Conservation (phyloP, 352 stramenopile species). For the Phytophthora sp. region DNA sequence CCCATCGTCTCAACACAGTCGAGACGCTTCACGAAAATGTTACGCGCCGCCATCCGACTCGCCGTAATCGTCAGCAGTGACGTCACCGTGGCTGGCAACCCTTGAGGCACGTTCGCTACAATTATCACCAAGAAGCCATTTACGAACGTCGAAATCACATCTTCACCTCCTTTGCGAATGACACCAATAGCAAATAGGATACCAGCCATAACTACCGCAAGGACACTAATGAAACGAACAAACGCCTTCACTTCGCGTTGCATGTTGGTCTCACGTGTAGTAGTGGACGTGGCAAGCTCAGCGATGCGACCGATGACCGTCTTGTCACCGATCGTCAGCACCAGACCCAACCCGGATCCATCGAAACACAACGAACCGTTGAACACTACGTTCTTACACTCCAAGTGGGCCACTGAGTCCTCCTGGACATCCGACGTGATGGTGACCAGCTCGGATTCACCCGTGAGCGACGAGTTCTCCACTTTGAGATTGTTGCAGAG, state of each 20-base stretch:
- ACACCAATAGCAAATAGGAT: conserved; percentile 44
- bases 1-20: conserved; percentile 91
- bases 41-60: conserved; percentile 73
- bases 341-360: conserved; percentile 47
- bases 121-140: conserved; percentile 62
- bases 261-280: conserved; percentile 48
- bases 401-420: conserved; percentile 36
- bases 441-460: conserved; percentile 55
- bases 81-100: conserved; percentile 89
- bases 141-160: conserved; percentile 51
- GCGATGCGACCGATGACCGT: conserved; percentile 66
- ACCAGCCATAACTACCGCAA: conserved; percentile 40
- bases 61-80: conserved; percentile 89
- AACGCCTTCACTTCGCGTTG: conserved; percentile 53
- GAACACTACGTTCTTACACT: conserved; percentile 58
- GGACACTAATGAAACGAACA: conserved; percentile 53
- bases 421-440: conserved; percentile 35
- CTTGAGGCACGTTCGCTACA: conserved; percentile 80
- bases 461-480: conserved; percentile 69
- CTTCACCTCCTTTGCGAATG: conserved; percentile 40
- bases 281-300: conserved; percentile 45
- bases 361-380: conserved; percentile 60
- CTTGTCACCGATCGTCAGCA: conserved; percentile 52
- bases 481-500: conserved; percentile 60
- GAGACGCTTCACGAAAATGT: conserved; percentile 90